Evolutionary conservation across 2,329 filamentous ascomycete genomes (phyloP), one percentile per base, ranked within the genome.

Genomic region (Sporothrix euskadiensis): DNA sequence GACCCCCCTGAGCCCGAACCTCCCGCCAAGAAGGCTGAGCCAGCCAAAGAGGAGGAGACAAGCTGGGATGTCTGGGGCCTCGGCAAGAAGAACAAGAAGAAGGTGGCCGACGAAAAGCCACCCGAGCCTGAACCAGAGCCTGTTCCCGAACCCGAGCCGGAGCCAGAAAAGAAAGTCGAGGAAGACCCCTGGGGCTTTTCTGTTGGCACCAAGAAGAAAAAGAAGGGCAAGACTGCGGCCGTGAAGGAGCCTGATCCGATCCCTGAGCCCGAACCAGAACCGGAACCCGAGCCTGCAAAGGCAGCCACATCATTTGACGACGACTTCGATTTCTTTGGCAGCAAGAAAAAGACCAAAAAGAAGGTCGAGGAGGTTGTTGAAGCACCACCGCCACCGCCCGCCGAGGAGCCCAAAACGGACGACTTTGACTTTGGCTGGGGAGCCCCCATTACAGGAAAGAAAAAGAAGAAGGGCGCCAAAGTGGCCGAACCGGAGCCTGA

Each of bases 71-170:
- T 83, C 80, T 80, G 79, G 76, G 81, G 82, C 69, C 78, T 81
- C 69, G 83, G 84, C 74, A 83, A 83, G 75, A 84, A 84, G 76
- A 84, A 82, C 71, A 83, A 84, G 77, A 84, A 84, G 74, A 80
- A 80, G 76, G 77, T 78, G 16, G 26, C 30, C 19, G 73, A 69
- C 12, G 49, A 65, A 14, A 73, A 71, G 26, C 41, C 54, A 32
- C 75, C 76, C 1, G 74, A 71, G 5, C 68, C 74, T 0, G 74
- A 72, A 6, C 74, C 74, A 0, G 73, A 75, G 16, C 69, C 74
- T 3, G 71, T 61, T 14, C 71, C 65, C 1, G 73, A 75, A 54
- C 71, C 71, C 0, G 71, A 74, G 26, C 69, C 71, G 4, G 72
- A 75, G 39, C 71, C 72, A 4, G 54, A 72, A 16, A 70, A 70